These are phyloP conservation scores for Albizia julibrissin DNA, from an alignment of 306 rosid species.

Conservation along the genomic window DNA sequence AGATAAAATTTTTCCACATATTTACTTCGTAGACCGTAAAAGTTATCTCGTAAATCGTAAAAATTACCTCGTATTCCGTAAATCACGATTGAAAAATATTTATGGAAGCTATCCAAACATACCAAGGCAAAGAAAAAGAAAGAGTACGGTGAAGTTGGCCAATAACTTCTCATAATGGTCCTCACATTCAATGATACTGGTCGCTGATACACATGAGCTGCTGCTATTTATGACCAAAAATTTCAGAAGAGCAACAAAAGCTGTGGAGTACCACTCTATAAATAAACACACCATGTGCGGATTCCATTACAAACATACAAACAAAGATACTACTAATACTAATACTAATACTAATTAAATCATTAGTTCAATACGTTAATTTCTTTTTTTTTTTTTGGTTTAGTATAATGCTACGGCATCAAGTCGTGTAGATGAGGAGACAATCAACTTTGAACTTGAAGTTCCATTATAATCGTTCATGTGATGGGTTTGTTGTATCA, in stretches of 20 bases:
- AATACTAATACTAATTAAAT: not conserved
- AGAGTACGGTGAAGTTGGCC: too few relatives aligned
- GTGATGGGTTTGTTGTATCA: not conserved
- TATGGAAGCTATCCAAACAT: too few relatives aligned
- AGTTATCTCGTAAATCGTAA: too few relatives aligned
- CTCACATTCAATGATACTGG: not conserved
- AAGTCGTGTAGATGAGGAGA: not conserved
- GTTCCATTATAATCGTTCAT: not conserved
- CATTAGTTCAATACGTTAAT: not conserved
- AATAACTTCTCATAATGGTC: not conserved
- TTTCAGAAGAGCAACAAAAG: not conserved
- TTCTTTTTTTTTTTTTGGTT: not conserved
- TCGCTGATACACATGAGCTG: not conserved
- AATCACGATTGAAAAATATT: too few relatives aligned
- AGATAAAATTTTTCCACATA: too few relatives aligned
- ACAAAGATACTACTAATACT: not conserved
- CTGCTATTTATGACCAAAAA: not conserved
- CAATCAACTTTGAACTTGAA: not conserved
- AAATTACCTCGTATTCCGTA: too few relatives aligned
- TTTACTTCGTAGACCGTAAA: too few relatives aligned
- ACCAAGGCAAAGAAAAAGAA: slow-evolving; percentile 78
- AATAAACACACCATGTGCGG: slow-evolving; percentile 29
- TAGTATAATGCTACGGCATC: not conserved
- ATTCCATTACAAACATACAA: slow-evolving; percentile 25
- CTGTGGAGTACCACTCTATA: slow-evolving; percentile 1